These are phyloP conservation scores for Naganishia onofrii DNA, from an alignment of 768 basidiomycete species.

Conservation along the genomic window DNA sequence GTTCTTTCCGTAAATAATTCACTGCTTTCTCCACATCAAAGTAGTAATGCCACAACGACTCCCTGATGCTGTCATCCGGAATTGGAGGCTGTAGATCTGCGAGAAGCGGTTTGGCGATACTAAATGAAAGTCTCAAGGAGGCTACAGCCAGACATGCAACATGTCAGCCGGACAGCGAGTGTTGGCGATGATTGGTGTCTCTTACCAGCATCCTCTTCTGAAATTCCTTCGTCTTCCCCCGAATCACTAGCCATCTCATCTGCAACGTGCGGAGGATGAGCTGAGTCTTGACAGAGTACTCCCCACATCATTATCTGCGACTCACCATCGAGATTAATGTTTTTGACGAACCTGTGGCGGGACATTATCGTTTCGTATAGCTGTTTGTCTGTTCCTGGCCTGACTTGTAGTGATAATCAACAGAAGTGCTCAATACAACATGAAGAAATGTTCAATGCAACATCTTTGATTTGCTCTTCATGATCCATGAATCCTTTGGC, in stretches of 20 bases:
- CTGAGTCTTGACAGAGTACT: not conserved
- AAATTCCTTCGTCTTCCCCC: slow-evolving; percentile 56
- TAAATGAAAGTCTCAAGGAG: slow-evolving; percentile 68
- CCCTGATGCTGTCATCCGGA: slow-evolving; percentile 70
- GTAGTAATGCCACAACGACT: slow-evolving; percentile 79
- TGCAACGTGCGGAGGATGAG: slow-evolving; percentile 44
- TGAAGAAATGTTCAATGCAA: not conserved
- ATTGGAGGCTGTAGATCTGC: slow-evolving; percentile 67
- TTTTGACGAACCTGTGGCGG: slow-evolving; percentile 82
- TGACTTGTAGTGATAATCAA: not conserved
- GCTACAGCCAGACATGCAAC: slow-evolving; percentile 55
- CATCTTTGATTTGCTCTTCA: not conserved
- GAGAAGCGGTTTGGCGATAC: slow-evolving; percentile 65
- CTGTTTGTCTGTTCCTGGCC: not conserved
- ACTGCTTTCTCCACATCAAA: slow-evolving; percentile 79
- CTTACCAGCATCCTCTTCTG: slow-evolving; percentile 62
- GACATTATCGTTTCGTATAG: slow-evolving; percentile 62
- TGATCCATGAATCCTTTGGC: not conserved
- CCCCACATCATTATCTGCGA: not conserved
- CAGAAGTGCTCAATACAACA: not conserved
- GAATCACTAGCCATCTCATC: slow-evolving; percentile 80
- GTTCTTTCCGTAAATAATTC: slow-evolving; percentile 64
- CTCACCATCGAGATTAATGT: slow-evolving; percentile 67
- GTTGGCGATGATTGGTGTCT: not conserved
- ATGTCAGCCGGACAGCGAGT: not conserved